Conservation (phyloP, 1,284 basidiomycete genomes). For the Microbotryomycetes sp. region DNA sequence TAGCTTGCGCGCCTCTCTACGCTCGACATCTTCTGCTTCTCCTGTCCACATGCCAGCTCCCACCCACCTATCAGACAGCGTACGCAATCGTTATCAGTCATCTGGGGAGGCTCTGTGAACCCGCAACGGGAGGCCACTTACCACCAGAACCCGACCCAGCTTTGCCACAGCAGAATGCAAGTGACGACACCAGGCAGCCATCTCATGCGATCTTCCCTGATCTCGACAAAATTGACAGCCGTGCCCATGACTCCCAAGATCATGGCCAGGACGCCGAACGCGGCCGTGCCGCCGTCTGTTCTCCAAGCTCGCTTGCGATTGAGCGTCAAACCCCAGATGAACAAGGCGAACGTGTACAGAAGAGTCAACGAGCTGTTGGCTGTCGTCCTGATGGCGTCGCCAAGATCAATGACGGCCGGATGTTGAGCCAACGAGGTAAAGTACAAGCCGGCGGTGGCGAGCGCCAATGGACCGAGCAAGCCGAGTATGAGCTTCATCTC, state of each 20-base stretch:
- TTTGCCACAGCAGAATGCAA: slow-evolving; percentile 86
- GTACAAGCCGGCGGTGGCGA: slow-evolving; percentile 76
- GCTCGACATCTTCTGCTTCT: slow-evolving; percentile 55
- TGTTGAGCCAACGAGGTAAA: slow-evolving; percentile 61
- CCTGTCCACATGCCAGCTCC: slow-evolving; percentile 70
- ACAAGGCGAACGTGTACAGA: slow-evolving; percentile 79
- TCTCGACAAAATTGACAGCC: slow-evolving; percentile 75
- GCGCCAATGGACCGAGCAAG: slow-evolving; percentile 78
- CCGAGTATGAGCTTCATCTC: slow-evolving; percentile 82
- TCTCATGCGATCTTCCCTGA: slow-evolving; percentile 69
- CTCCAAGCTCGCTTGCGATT: slow-evolving; percentile 91
- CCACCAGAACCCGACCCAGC: slow-evolving; percentile 42
- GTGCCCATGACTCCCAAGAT: slow-evolving; percentile 69
- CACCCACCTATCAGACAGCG: slow-evolving; percentile 82
- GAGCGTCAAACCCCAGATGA: slow-evolving; percentile 88
- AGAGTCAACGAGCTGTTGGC: slow-evolving; percentile 92
- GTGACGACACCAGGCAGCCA: slow-evolving; percentile 82
- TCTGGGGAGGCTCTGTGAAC: too few species aligned
- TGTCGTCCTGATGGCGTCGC: slow-evolving; percentile 79
- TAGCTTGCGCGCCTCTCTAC: slow-evolving; percentile 43
- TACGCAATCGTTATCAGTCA: too few species aligned
- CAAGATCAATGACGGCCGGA: slow-evolving; percentile 51
- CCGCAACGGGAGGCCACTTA: not conserved
- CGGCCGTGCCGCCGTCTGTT: slow-evolving; percentile 73
- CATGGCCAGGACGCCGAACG: slow-evolving; percentile 78